Conservation (phyloP, 75 land plant species). For the Chamaecyparis obtusa region DNA sequence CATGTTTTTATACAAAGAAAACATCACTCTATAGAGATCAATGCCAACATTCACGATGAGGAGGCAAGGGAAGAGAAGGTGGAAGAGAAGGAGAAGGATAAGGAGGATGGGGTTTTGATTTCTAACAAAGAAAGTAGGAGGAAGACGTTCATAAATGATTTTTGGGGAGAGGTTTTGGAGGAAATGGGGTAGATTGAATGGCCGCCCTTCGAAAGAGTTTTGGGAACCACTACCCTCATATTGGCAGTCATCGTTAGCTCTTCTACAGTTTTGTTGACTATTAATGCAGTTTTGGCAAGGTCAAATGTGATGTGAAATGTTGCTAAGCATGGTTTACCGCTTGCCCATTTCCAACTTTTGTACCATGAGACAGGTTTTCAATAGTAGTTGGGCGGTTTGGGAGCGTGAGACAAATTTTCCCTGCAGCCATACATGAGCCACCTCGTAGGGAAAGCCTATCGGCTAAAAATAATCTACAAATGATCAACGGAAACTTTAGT, state of each 20-base stretch:
- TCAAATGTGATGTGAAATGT: too few relatives aligned
- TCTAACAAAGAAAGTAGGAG: neutral
- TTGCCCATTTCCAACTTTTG: too few relatives aligned
- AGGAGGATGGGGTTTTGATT: neutral
- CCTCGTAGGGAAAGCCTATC: too few relatives aligned
- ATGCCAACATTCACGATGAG: neutral
- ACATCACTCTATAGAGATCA: neutral
- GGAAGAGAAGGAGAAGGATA: neutral
- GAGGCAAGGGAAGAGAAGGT: neutral
- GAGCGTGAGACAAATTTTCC: too few relatives aligned
- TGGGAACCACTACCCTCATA: constrained; percentile 92
- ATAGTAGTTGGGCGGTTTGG: too few relatives aligned
- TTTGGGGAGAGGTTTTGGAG: constrained; percentile 73
- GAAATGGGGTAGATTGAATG: constrained; percentile 88
- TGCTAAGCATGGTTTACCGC: too few relatives aligned
- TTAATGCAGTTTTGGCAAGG: constrained; percentile 90
- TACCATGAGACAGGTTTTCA: too few relatives aligned
- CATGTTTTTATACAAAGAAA: neutral
- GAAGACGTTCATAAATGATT: constrained; percentile 10
- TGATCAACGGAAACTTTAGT: too few relatives aligned
- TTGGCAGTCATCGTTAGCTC: constrained; percentile 87
- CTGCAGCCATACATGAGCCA: too few relatives aligned
- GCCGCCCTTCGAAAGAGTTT: constrained; percentile 76
- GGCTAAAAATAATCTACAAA: too few relatives aligned
- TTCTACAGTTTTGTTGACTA: constrained; percentile 78